Evolutionary conservation across 169 alveolate genomes (phyloP).

Genomic region (Fabrea salina): DNA sequence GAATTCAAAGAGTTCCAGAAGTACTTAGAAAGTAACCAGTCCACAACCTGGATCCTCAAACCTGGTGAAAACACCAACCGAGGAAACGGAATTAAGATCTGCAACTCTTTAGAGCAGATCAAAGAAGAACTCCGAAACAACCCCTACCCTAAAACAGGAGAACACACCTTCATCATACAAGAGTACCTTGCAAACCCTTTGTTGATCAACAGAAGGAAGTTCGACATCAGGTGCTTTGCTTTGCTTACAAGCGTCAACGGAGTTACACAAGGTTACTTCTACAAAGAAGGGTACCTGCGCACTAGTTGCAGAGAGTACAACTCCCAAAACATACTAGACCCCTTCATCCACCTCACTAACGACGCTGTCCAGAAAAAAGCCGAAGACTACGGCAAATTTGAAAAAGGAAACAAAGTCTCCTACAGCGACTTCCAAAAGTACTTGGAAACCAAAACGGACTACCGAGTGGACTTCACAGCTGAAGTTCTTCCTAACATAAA

Average conservation of each 20-base stretch:
- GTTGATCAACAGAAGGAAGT: constrained; percentile 62
- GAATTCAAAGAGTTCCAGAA: constrained; percentile 12
- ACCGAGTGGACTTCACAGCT: constrained; percentile 18
- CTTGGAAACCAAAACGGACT: constrained; percentile 18
- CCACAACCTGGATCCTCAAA: constrained; percentile 45
- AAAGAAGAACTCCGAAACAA: constrained; percentile 1
- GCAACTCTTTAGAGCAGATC: constrained; percentile 39
- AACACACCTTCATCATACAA: constrained; percentile 34
- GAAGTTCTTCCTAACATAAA: constrained; percentile 32
- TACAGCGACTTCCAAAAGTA: constrained; percentile 55
- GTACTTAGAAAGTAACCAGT: constrained; percentile 4
- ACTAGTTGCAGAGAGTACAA: constrained; percentile 56
- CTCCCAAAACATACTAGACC: constrained; percentile 33
- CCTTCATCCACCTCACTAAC: constrained; percentile 64
- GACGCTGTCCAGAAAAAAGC: constrained; percentile 63
- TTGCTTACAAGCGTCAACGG: constrained; percentile 46
- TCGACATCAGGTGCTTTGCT: constrained; percentile 69
- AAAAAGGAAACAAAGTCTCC: constrained; percentile 58
- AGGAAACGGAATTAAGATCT: constrained; percentile 59
- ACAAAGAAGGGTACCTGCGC: constrained; percentile 70
- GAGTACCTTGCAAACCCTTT: constrained; percentile 72
- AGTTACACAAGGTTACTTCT: constrained; percentile 38
- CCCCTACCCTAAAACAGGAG: not conserved
- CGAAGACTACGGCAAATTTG: constrained; percentile 63
- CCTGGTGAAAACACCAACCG: constrained; percentile 63